Percentiles rank a stretch among this genome's conserved stretches.
These are phyloP conservation scores for Sequoiadendron giganteum DNA, from an alignment of 75 land plant genomes.

Conservation along the genomic window DNA sequence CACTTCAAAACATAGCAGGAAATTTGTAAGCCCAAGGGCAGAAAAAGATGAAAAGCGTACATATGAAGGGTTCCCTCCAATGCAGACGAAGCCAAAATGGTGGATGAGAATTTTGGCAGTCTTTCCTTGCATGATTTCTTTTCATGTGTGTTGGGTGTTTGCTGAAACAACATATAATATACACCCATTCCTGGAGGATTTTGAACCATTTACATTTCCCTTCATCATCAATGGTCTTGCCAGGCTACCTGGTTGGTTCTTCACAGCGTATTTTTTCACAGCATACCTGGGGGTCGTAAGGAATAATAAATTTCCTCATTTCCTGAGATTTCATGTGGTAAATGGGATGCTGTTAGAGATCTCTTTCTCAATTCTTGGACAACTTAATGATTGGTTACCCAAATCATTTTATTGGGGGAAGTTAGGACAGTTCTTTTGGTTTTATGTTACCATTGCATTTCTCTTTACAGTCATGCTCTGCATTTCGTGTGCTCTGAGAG, in stretches of 20 bases:
- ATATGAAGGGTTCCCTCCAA: conserved; percentile 52
- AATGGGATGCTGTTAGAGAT: conserved; percentile 73
- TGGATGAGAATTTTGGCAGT: conserved; percentile 69
- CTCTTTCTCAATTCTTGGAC: conserved; percentile 46
- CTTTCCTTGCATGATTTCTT: conserved; percentile 60
- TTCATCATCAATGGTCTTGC: conserved; percentile 34
- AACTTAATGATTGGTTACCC: conserved; percentile 39
- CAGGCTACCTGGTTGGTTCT: conserved; percentile 34
- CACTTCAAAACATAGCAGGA: background rate
- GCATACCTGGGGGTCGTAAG: conserved; percentile 63
- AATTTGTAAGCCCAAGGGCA: conserved; percentile 15
- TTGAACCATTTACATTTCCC: conserved; percentile 45
- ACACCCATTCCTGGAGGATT: conserved; percentile 54
- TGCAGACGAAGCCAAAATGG: conserved; percentile 64
- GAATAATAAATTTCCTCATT: conserved; percentile 68
- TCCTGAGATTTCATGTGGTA: conserved; percentile 67
- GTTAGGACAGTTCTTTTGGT: conserved; percentile 59
- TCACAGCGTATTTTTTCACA: conserved; percentile 50
- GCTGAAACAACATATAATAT: conserved; percentile 65
- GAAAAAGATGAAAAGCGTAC: conserved; percentile 40
- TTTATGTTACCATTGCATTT: conserved; percentile 35
- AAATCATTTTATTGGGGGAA: conserved; percentile 48
- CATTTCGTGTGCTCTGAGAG: conserved; percentile 59
- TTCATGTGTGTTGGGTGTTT: conserved; percentile 57
- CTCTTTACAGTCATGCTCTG: conserved; percentile 52